phyloP scores from a whole-genome alignment of 1,139 yeast genomes.

The Yamadazyma siamensis region DNA sequence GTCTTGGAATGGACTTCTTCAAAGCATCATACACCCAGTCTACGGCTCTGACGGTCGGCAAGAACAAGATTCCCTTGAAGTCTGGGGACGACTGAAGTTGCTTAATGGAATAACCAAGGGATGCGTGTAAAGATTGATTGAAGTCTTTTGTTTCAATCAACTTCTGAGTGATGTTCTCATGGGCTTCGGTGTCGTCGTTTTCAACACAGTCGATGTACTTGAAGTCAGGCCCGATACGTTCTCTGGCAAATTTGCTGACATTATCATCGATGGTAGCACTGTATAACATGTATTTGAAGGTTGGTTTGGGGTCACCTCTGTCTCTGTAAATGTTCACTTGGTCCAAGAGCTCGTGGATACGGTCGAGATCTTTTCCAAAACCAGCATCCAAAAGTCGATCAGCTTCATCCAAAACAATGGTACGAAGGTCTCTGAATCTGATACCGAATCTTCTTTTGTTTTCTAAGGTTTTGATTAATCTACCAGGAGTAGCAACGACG shows the following conservation, averaged over 20 bases:
- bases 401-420: conserved; percentile 84
- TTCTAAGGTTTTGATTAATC: conserved; percentile 62
- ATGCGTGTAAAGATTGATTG: conserved; percentile 50
- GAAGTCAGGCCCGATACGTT: conserved; percentile 62
- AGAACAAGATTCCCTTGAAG: conserved; percentile 80
- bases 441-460: conserved; percentile 36
- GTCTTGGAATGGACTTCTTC: conserved; percentile 12
- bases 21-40: conserved; percentile 36
- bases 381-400: conserved; percentile 79
- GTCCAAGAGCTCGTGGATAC: conserved; percentile 50
- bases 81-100: conserved; percentile 11
- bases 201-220: conserved; percentile 74
- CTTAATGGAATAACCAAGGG: conserved; percentile 44
- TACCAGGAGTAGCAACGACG: conserved; percentile 89
- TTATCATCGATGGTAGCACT: conserved; percentile 82
- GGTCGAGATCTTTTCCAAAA: conserved; percentile 60
- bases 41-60: conserved; percentile 74
- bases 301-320: conserved; percentile 18
- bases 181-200: conserved; percentile 72
- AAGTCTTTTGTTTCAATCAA: conserved; percentile 48
- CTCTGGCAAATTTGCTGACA: conserved; percentile 63
- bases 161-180: conserved; percentile 72
- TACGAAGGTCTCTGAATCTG: conserved; percentile 52
- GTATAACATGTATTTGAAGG: conserved; percentile 67
- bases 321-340: conserved; percentile 11